These are phyloP conservation scores for Colletotrichum sp. DNA, from an alignment of 2,329 filamentous ascomycete genomes.

Conservation along the genomic window DNA sequence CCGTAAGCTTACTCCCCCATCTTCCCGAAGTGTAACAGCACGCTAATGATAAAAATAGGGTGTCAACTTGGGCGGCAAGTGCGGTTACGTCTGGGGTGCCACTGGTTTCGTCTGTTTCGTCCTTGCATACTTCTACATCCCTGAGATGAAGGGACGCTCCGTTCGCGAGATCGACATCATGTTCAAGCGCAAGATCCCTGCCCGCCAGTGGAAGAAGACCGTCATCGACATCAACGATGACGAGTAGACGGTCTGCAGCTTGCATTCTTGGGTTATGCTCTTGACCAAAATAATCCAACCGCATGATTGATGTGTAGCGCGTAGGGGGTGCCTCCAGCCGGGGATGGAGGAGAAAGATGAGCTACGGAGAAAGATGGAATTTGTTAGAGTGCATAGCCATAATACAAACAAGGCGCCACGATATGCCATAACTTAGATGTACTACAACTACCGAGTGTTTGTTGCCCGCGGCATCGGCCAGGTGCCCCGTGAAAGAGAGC, in stretches of 20 bases:
- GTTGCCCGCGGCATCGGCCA: background rate
- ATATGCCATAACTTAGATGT: background rate
- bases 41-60: constrained; percentile 34
- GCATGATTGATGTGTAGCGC: background rate
- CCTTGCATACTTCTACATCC: constrained; percentile 52
- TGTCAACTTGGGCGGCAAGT: constrained; percentile 55
- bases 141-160: constrained; percentile 62
- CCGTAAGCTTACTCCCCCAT: constrained; percentile 31
- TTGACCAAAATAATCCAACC: background rate
- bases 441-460: background rate
- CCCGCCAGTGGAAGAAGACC: constrained; percentile 61
- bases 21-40: background rate
- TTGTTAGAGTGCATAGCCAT: background rate
- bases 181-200: constrained; percentile 57
- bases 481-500: background rate
- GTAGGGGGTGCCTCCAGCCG: background rate
- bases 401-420: background rate
- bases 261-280: background rate
- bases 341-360: background rate
- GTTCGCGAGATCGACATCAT: constrained; percentile 68
- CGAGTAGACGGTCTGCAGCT: constrained; percentile 49
- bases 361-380: background rate
- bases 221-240: constrained; percentile 64
- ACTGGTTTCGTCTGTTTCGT: constrained; percentile 61
- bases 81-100: constrained; percentile 64